Base-by-base conservation (phyloP, 306 rosid species). In the Luffa aegyptiaca region DNA sequence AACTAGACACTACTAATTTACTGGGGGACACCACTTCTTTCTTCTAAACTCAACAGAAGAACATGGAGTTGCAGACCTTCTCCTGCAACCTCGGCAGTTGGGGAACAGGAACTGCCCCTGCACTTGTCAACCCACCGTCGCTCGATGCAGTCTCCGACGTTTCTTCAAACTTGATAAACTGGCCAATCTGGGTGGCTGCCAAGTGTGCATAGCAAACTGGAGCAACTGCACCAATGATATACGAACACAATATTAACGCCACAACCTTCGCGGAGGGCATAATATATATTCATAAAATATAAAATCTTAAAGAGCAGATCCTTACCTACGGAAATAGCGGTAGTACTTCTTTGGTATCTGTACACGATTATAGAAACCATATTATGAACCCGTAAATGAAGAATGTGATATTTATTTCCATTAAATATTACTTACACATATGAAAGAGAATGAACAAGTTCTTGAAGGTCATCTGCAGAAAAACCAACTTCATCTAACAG, bases 271-370 rank as follows among this genome's bases (percentile, higher is more conserved):
- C n/a, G n/a, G n/a, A 26, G 31, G 31, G 31, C 31, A 26, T 26
- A 26, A 26, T 26, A 26, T 26, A 26, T 26, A 26, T 26, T 26
- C 31, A 26, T 26, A 26, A 26, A 26, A 26, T 26, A 0, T 51
- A 2, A 57, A 57, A 75, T 48, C 12, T 16, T 6, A 51, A 75
- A n/a, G 5, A 78, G n/a, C 20, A 44, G 37, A 78, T 33, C 14
- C 77, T 80, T 85, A 91, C 98, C 98, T 0, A 95, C 93, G 65
- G 98, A 95, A 18, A 95, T 90, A 8, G 98, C 98, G 44, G 97
- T 92, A 2, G 97, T 95, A 80, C 98, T 95, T 83, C 98, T 83
- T 84, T 95, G 98, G 82, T 95, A 95, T 76, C 98, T 95, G 86
- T 81, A 83, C 35, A 10, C 36, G 3, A 69, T 45, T 42, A 37